phyloP scores from a whole-genome alignment of 2,329 filamentous ascomycete species.

The Cercospora janseana region DNA sequence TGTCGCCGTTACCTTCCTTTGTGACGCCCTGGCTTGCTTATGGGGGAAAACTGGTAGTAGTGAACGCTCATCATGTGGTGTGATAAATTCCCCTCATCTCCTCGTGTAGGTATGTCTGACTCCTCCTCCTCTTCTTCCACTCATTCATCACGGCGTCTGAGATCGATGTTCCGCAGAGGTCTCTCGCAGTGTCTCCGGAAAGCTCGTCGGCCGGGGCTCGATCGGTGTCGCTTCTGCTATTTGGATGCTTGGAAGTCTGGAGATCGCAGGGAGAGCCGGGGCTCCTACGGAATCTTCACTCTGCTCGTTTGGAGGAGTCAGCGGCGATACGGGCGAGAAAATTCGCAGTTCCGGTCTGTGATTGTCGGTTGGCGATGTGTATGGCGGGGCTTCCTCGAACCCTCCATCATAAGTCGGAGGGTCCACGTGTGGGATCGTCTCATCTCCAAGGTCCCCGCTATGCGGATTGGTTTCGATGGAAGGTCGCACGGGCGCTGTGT shows the following conservation, averaged over 20 bases:
- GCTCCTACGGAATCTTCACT: conserved; percentile 21
- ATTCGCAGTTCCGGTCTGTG: conserved; percentile 21
- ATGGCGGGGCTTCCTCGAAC: conserved; percentile 50
- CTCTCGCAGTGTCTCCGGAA: conserved; percentile 19
- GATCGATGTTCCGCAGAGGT: conserved; percentile 17
- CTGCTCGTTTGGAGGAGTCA: conserved; percentile 6
- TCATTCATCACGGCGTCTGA: not conserved
- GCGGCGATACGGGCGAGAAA: conserved; percentile 11
- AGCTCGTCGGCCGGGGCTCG: conserved; percentile 23
- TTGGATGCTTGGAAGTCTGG: conserved; percentile 46
- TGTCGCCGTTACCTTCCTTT: not conserved
- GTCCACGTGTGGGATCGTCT: conserved; percentile 33
- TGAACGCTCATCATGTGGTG: conserved; percentile 4
- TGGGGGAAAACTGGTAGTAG: not conserved
- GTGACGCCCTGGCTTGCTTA: not conserved
- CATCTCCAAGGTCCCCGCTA: conserved; percentile 33
- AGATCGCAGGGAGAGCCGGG: conserved; percentile 41
- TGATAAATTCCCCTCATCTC: no score
- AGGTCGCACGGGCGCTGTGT: conserved; percentile 26
- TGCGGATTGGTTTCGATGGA: conserved; percentile 31
- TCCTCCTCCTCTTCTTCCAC: not conserved
- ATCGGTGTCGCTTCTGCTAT: conserved; percentile 42
- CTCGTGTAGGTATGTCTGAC: not conserved
- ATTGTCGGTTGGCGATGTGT: conserved; percentile 42
- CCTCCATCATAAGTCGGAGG: conserved; percentile 39